These are phyloP conservation scores for Allium cepa DNA, from an alignment of 106 monocot genomes.

Conservation along the genomic window DNA sequence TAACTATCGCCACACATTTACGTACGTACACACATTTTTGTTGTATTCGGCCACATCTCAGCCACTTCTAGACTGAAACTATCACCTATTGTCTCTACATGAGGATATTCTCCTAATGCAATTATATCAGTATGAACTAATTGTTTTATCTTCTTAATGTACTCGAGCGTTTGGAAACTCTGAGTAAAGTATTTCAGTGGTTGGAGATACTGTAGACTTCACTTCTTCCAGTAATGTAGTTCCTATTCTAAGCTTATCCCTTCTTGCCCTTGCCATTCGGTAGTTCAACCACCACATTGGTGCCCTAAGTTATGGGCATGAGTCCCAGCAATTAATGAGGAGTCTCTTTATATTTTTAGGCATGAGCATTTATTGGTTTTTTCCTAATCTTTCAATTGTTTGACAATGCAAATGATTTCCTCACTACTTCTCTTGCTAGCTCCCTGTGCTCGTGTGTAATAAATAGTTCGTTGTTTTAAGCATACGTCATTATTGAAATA, in stretches of 20 bases:
- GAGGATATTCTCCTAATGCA: too few species aligned
- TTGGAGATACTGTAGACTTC: too few species aligned
- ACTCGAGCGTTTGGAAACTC: too few species aligned
- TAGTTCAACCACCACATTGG: conserved; percentile 52
- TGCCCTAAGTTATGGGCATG: conserved; percentile 41
- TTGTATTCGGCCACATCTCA: too few species aligned
- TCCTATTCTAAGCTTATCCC: not conserved
- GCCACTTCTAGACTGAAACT: too few species aligned
- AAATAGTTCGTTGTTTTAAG: not conserved
- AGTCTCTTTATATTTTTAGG: conserved; percentile 32
- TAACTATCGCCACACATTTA: too few species aligned
- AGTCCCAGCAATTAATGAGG: conserved; percentile 26
- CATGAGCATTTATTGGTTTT: conserved; percentile 26
- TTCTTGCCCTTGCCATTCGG: conserved; percentile 28
- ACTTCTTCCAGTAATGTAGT: too few species aligned
- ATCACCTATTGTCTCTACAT: too few species aligned
- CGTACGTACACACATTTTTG: too few species aligned
- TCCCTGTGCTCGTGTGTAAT: conserved; percentile 33
- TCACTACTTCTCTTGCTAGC: conserved; percentile 38
- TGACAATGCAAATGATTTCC: conserved; percentile 42
- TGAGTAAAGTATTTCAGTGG: too few species aligned
- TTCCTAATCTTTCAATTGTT: conserved; percentile 24
- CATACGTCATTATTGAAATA: not conserved
- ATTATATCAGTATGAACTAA: too few species aligned
- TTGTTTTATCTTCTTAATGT: too few species aligned